Conservation (phyloP, 116 monocot genomes). For the Trichopus zeylanicus region DNA sequence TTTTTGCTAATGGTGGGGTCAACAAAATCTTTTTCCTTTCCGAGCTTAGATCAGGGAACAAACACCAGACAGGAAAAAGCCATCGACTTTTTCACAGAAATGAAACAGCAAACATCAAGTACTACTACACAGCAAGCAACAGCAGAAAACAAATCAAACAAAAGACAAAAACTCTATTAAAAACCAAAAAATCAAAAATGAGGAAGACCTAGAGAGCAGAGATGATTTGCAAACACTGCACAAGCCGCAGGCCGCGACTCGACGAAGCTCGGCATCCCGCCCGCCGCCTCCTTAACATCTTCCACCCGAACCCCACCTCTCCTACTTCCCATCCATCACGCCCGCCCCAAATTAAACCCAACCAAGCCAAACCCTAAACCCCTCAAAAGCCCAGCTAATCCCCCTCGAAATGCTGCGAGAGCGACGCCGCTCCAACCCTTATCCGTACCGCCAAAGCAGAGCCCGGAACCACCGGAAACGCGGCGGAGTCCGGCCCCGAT, state of each 20-base stretch:
- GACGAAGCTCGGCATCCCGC: conserved; percentile 41
- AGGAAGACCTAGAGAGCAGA: background rate
- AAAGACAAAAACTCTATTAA: too few species aligned
- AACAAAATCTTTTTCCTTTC: too few species aligned
- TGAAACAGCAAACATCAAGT: too few species aligned
- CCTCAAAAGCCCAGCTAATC: too few species aligned
- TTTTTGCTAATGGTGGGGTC: too few species aligned
- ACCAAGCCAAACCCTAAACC: too few species aligned
- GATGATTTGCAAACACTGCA: conserved; percentile 15
- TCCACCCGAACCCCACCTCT: conserved; percentile 23
- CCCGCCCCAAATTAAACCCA: too few species aligned
- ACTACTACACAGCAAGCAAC: too few species aligned
- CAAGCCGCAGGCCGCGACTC: conserved; percentile 21
- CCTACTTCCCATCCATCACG: conserved; percentile 44
- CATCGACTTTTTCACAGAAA: too few species aligned
- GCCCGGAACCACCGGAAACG: too few species aligned
- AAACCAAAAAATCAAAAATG: background rate
- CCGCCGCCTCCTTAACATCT: conserved; percentile 32
- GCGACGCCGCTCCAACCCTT: conserved; percentile 4
- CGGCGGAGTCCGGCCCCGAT: background rate
- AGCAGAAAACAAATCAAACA: background rate
- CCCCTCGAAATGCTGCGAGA: background rate
- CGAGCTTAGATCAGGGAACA: too few species aligned
- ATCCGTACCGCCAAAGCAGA: conserved; percentile 5
- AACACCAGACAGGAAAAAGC: too few species aligned